Evolutionary conservation across 768 basidiomycete species (phyloP), one percentile per base, ranked within the genome.

Genomic region (Calvatia gigantea): DNA sequence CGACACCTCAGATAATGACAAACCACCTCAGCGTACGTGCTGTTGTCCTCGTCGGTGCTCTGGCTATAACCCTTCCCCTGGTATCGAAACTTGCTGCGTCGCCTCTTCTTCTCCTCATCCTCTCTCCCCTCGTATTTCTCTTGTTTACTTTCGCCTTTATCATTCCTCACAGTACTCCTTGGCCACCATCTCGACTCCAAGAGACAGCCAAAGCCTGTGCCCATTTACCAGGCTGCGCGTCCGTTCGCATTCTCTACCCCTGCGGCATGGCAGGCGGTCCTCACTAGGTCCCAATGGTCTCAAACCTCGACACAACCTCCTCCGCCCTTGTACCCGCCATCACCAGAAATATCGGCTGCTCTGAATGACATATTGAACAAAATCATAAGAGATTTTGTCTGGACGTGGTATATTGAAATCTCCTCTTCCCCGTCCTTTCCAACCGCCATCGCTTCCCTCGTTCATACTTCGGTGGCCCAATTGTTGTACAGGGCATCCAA

Each of bases 391-490:
- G 92, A 94, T 73, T 98, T 97, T 67, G 85, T 99, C 17, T 72
- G 86, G 51, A 82, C 82, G 11, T 99, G 96, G 96, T 99, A 96
- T 75, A 77, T 79, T 61, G 81, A 84, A 15, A 76, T 98, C 33
- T 98, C 96, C 4, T 79, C 85, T 9, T 95, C 93, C 0, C 85
- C 90, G 3, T 83, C 92, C 3, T 98, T 99, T 67, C 94, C 96
- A 17, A 78, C 83, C 57, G 87, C 93, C 7, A 86, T 96, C 46
- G 91, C 94, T 2, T 73, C 75, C 1, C 77, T 89, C 7, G 72
- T 98, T 29, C 88, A 93, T 63, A 76, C 80, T 7, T 79, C 83
- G 2, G 62, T 92, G 37, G 74, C 81, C 54, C 75, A 81, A 19
- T 61, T 95, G 11, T 64, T 89, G 9, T 71, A 76, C 8, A 78